These are phyloP conservation scores for Geranomyces variabilis DNA, from an alignment of 192 early-diverging fungal genomes.

Conservation along the genomic window DNA sequence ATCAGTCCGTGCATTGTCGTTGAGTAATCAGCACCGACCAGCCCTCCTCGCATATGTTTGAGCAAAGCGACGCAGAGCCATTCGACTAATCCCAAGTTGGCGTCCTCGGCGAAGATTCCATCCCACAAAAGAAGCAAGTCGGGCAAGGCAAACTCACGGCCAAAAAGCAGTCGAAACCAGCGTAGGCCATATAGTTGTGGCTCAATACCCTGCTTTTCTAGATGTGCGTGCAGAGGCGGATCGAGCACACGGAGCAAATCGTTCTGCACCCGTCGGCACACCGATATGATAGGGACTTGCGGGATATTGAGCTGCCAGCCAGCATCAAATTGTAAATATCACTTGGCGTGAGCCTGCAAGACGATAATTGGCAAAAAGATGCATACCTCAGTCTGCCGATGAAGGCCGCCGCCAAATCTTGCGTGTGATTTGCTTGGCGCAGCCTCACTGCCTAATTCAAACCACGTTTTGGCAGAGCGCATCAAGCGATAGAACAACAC, in stretches of 20 bases:
- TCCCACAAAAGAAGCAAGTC: constrained; percentile 85
- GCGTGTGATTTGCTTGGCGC: neutral
- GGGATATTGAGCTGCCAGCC: neutral
- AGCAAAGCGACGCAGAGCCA: constrained; percentile 82
- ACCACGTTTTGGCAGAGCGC: constrained; percentile 81
- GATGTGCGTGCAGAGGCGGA: constrained; percentile 68
- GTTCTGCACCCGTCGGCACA: constrained; percentile 73
- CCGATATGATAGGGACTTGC: constrained; percentile 68
- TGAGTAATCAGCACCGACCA: constrained; percentile 42
- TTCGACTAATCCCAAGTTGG: constrained; percentile 75
- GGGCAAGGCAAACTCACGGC: constrained; percentile 79
- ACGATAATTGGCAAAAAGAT: neutral
- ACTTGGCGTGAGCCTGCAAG: neutral
- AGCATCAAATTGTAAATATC: neutral
- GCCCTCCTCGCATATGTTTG: constrained; percentile 64
- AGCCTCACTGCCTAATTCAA: constrained; percentile 66
- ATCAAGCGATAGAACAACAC: constrained; percentile 82
- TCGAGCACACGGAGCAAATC: constrained; percentile 74
- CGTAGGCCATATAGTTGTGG: constrained; percentile 96
- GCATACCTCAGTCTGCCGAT: neutral
- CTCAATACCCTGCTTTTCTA: constrained; percentile 78
- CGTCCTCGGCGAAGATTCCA: constrained; percentile 83
- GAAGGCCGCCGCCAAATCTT: neutral
- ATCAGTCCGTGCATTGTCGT: constrained; percentile 45
- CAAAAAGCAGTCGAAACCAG: constrained; percentile 92